These are phyloP conservation scores for Spencermartinsiella ligniputridi DNA, from an alignment of 1,139 yeast species.

Conservation along the genomic window DNA sequence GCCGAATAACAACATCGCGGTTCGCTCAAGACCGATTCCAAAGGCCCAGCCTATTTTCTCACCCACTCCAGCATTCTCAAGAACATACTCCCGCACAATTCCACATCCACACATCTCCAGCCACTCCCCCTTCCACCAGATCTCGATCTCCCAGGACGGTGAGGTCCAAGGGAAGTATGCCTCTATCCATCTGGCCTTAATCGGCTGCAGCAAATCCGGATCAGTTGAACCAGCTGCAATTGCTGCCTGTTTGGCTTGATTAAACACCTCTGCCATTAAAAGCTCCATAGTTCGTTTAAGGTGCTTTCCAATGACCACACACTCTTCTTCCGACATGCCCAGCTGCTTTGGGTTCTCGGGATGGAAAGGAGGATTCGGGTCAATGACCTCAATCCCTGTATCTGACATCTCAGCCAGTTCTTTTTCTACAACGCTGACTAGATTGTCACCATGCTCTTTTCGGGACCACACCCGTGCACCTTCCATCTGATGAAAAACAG, in stretches of 20 bases:
- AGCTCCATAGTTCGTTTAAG: slow-evolving; percentile 81
- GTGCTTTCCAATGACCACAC: slow-evolving; percentile 66
- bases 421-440: slow-evolving; percentile 44
- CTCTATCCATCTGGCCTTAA: slow-evolving; percentile 90
- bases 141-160: slow-evolving; percentile 98
- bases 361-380: slow-evolving; percentile 56
- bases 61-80: slow-evolving; percentile 64
- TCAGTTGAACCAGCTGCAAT: slow-evolving; percentile 59
- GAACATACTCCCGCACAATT: slow-evolving; percentile 72
- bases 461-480: slow-evolving; percentile 88
- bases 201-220: slow-evolving; percentile 64
- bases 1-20: slow-evolving; percentile 92
- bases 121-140: slow-evolving; percentile 99
- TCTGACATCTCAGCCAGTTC: slow-evolving; percentile 68
- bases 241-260: slow-evolving; percentile 66
- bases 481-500: slow-evolving; percentile 97
- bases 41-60: slow-evolving; percentile 91
- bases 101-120: slow-evolving; percentile 97
- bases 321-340: slow-evolving; percentile 66
- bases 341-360: slow-evolving; percentile 73
- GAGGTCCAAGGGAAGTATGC: slow-evolving; percentile 98
- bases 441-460: slow-evolving; percentile 35
- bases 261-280: slow-evolving; percentile 78
- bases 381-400: slow-evolving; percentile 68
- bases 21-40: slow-evolving; percentile 91